phyloP scores from a whole-genome alignment of 257 asterid species.

The Plectranthus barbatus region DNA sequence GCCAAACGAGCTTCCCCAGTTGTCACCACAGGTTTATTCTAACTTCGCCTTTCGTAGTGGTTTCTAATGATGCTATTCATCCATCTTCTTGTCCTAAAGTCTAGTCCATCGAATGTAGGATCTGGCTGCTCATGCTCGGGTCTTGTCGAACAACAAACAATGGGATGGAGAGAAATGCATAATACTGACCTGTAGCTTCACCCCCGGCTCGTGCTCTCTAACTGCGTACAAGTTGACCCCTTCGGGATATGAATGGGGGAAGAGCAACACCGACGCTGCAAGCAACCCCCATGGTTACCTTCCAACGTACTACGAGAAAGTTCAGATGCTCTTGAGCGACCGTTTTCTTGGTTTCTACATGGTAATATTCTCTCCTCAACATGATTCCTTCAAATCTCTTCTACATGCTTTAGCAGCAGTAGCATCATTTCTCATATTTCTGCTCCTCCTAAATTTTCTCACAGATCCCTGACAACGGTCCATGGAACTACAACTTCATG shows the following conservation, averaged over 20 bases:
- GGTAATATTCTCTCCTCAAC: constrained; percentile 31
- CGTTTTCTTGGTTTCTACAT: constrained; percentile 96
- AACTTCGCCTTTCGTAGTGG: neutral
- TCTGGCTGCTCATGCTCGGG: constrained; percentile 66
- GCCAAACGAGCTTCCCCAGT: constrained; percentile 95
- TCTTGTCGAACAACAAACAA: constrained; percentile 78
- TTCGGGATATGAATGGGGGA: constrained; percentile 97
- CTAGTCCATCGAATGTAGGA: constrained; percentile 38
- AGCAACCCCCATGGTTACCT: constrained; percentile 92
- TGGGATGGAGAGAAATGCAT: constrained; percentile 99
- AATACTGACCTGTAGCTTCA: constrained; percentile 93
- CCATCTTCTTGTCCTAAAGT: neutral
- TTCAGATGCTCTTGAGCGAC: constrained; percentile 95
- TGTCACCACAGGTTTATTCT: constrained; percentile 76
- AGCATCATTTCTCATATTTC: neutral
- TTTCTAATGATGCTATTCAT: neutral
- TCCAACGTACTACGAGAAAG: constrained; percentile 94
- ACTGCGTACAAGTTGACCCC: constrained; percentile 94
- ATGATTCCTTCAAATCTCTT: neutral
- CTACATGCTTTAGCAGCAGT: neutral
- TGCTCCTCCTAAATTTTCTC: neutral
- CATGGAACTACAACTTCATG: constrained; percentile 97
- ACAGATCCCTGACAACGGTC: constrained; percentile 92
- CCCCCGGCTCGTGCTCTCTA: constrained; percentile 95
- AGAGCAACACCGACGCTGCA: constrained; percentile 77